These are phyloP conservation scores for Discostella pseudostelligera DNA, from an alignment of 108 stramenopile species.

Conservation along the genomic window DNA sequence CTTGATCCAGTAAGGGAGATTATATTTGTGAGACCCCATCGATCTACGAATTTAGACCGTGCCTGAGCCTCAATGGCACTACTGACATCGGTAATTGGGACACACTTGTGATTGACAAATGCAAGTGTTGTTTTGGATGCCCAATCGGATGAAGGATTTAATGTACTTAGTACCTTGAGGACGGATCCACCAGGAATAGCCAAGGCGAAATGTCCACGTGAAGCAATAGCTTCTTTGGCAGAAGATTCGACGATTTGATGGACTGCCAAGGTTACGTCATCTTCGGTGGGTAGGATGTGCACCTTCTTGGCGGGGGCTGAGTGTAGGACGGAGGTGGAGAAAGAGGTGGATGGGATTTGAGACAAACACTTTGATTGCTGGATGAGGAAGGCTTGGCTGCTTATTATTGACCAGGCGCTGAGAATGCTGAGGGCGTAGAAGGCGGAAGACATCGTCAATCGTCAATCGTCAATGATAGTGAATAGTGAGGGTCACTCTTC, in stretches of 20 bases:
- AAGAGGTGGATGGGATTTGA: not conserved
- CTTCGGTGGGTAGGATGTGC: slow-evolving; percentile 47
- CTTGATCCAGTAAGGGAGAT: slow-evolving; percentile 57
- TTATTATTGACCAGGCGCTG: not conserved
- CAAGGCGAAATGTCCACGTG: slow-evolving; percentile 55
- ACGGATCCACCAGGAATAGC: slow-evolving; percentile 85
- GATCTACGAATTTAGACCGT: slow-evolving; percentile 51
- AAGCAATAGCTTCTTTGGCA: slow-evolving; percentile 55
- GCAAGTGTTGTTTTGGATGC: slow-evolving; percentile 57
- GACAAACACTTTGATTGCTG: not conserved
- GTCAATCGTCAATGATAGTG: too few species aligned
- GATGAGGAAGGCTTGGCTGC: slow-evolving; percentile 1
- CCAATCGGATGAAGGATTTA: slow-evolving; percentile 50
- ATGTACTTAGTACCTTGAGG: slow-evolving; percentile 61
- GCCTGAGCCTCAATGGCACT: slow-evolving; percentile 81
- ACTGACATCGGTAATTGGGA: slow-evolving; percentile 53
- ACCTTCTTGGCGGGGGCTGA: slow-evolving; percentile 40
- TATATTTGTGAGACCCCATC: slow-evolving; percentile 54
- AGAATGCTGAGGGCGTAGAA: not conserved
- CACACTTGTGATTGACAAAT: slow-evolving; percentile 88
- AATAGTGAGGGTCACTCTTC: too few species aligned
- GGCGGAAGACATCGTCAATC: not conserved
- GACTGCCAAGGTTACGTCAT: slow-evolving; percentile 42
- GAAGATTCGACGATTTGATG: slow-evolving; percentile 40
- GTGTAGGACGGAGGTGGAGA: not conserved